These are phyloP conservation scores for Dianthus caryophyllus DNA, from an alignment of 148 eudicot species.

Conservation along the genomic window DNA sequence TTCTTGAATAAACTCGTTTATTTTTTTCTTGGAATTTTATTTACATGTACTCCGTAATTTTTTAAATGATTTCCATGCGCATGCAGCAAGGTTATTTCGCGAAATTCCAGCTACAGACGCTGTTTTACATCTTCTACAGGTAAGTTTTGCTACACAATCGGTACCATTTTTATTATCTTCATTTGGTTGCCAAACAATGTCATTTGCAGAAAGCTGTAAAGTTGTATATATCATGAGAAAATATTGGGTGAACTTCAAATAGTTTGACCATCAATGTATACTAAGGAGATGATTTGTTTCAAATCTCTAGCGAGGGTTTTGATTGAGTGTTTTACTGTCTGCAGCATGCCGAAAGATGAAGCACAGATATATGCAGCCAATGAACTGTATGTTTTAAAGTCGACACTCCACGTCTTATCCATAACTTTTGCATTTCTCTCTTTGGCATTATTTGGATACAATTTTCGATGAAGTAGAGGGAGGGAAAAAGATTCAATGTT, in stretches of 20 bases:
- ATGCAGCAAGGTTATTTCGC: constrained; percentile 75
- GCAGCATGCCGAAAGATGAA: constrained; percentile 95
- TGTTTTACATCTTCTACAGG: constrained; percentile 89
- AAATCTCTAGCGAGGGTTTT: constrained; percentile 1
- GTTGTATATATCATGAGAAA: too few relatives aligned
- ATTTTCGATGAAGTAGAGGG: too few relatives aligned
- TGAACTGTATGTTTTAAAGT: constrained; percentile 64
- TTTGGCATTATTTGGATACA: background rate
- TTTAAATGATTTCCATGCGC: constrained; percentile 11
- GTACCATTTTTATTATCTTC: background rate
- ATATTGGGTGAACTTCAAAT: too few relatives aligned
- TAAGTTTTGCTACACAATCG: background rate
- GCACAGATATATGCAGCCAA: constrained; percentile 79
- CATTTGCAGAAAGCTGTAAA: too few relatives aligned
- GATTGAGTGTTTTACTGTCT: constrained; percentile 14
- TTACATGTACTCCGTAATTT: constrained; percentile 17
- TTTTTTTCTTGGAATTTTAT: constrained; percentile 3
- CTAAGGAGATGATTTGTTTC: background rate
- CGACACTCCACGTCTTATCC: too few relatives aligned
- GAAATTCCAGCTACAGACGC: constrained; percentile 57
- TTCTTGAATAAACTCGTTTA: constrained; percentile 4
- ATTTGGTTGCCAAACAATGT: too few relatives aligned
- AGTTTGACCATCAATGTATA: too few relatives aligned
- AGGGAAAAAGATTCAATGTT: too few relatives aligned
- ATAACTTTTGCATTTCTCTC: too few relatives aligned